A percentile compares a stretch with the other conserved stretches of the same genome.
Evolutionary conservation across 768 basidiomycete genomes (phyloP).

Genomic region (Boletus sensibilis): DNA sequence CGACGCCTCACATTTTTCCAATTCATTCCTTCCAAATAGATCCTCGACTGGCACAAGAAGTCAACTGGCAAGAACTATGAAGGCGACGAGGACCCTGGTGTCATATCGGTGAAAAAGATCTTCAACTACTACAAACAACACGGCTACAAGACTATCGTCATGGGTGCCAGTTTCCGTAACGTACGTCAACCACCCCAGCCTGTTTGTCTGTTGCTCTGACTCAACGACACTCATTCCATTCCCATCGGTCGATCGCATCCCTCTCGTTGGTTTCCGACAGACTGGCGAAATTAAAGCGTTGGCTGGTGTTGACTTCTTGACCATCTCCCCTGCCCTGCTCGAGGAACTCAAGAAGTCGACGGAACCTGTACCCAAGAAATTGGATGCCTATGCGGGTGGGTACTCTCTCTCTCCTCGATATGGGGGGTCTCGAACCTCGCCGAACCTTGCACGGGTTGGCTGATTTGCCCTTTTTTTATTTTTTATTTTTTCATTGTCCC

Average conservation of each 20-base stretch:
- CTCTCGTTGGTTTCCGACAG: slow-evolving; percentile 38
- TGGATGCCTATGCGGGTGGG: slow-evolving; percentile 65
- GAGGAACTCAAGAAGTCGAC: slow-evolving; percentile 88
- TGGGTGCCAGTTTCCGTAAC: slow-evolving; percentile 99
- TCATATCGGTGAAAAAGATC: slow-evolving; percentile 92
- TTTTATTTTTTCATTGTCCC: neutral
- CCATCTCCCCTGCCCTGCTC: slow-evolving; percentile 87
- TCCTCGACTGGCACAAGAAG: slow-evolving; percentile 99
- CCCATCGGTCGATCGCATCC: slow-evolving; percentile 5
- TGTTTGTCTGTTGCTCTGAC: slow-evolving; percentile 2
- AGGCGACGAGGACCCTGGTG: slow-evolving; percentile 94
- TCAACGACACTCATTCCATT: neutral
- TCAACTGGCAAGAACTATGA: slow-evolving; percentile 80
- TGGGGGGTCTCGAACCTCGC: neutral
- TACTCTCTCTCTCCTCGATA: slow-evolving; percentile 4
- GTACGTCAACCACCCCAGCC: slow-evolving; percentile 42
- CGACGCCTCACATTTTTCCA: slow-evolving; percentile 7
- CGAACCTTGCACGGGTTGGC: neutral
- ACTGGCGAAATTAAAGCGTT: slow-evolving; percentile 90
- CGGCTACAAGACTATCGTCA: slow-evolving; percentile 97
- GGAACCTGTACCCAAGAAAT: slow-evolving; percentile 78
- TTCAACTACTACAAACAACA: slow-evolving; percentile 99
- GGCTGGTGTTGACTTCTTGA: slow-evolving; percentile 97
- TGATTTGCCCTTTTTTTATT: slow-evolving; percentile 10
- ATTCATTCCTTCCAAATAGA: slow-evolving; percentile 45